These are phyloP conservation scores for Pinus tabuliformis DNA, from an alignment of 75 land plant genomes.

Conservation along the genomic window DNA sequence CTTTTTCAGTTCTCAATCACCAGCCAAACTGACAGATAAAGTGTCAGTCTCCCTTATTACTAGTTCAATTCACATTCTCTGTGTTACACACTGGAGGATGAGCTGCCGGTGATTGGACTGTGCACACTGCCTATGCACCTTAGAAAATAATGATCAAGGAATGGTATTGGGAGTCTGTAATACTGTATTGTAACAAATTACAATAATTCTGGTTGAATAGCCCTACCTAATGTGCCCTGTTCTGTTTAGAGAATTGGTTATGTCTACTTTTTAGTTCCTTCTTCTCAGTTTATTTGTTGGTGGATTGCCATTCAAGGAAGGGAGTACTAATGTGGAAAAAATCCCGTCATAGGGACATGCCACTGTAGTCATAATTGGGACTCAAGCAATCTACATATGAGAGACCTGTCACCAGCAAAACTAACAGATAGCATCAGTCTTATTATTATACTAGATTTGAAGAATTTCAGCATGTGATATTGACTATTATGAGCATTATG, in stretches of 20 bases:
- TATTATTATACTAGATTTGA: background rate
- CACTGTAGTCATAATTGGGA: no score
- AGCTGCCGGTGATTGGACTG: no score
- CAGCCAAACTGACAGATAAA: no score
- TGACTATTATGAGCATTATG: background rate
- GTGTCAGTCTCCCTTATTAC: background rate
- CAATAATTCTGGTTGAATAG: background rate
- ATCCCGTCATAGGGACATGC: no score
- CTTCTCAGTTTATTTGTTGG: background rate
- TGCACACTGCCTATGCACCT: no score
- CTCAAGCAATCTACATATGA: background rate
- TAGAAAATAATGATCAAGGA: background rate
- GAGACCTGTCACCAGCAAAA: background rate
- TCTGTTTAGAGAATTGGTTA: background rate
- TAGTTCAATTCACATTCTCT: no score
- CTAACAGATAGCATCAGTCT: background rate
- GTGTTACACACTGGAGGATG: no score
- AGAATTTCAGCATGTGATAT: background rate
- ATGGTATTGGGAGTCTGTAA: background rate
- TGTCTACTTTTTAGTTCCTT: background rate
- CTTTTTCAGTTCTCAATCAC: no score
- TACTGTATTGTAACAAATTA: background rate
- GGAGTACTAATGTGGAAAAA: no score
- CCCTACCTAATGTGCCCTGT: background rate
- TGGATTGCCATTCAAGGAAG: background rate